These are phyloP conservation scores for Nymphaea thermarum DNA, from an alignment of 164 flowering plant species.

Conservation along the genomic window DNA sequence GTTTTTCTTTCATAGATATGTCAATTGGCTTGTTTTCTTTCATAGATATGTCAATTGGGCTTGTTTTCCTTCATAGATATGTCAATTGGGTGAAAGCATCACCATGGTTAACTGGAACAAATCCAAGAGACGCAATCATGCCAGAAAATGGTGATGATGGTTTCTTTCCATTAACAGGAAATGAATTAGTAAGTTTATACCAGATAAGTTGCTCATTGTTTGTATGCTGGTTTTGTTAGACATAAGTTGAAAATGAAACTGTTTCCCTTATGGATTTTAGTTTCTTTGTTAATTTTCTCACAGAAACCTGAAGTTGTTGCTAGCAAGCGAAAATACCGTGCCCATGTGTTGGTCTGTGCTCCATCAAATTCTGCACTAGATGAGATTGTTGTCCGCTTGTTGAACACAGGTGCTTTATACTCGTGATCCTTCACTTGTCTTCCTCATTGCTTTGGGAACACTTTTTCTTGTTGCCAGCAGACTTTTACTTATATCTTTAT, in stretches of 20 bases:
- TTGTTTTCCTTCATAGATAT: slow-evolving; percentile 22
- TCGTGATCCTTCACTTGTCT: background rate
- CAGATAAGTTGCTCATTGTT: background rate
- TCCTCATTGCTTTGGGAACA: too few species aligned
- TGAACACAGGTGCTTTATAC: slow-evolving; percentile 48
- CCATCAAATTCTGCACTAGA: slow-evolving; percentile 99
- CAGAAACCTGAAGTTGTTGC: slow-evolving; percentile 92
- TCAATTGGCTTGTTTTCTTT: slow-evolving; percentile 26
- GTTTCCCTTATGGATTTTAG: background rate
- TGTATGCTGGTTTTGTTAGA: background rate
- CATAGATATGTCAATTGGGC: slow-evolving; percentile 50
- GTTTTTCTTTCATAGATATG: slow-evolving; percentile 24
- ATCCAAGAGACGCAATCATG: slow-evolving; percentile 72
- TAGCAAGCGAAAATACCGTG: slow-evolving; percentile 82
- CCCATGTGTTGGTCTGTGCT: slow-evolving; percentile 93
- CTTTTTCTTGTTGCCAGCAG: too few species aligned
- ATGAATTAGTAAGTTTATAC: slow-evolving; percentile 51
- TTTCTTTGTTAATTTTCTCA: slow-evolving; percentile 1
- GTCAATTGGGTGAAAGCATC: slow-evolving; percentile 71
- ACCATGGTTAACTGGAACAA: slow-evolving; percentile 67
- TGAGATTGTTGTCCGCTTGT: slow-evolving; percentile 89
- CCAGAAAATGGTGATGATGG: slow-evolving; percentile 94
- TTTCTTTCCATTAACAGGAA: slow-evolving; percentile 73
- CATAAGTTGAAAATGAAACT: background rate
- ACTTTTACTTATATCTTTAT: too few species aligned